Base-by-base conservation (phyloP, 441 rosid genomes). In the Jatropha multifida region DNA sequence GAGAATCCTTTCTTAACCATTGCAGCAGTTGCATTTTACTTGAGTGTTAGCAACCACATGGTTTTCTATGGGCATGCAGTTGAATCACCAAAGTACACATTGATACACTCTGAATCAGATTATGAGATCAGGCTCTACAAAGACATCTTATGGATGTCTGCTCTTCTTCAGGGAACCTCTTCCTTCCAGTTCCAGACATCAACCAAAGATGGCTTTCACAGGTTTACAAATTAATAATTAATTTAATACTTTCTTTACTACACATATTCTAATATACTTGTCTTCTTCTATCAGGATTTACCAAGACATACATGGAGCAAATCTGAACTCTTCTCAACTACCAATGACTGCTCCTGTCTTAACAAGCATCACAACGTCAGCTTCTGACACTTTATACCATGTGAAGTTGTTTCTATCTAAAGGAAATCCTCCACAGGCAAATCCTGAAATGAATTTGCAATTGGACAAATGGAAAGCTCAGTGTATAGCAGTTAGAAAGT, bases 171-270 rank as follows among this genome's bases (percentile, higher is more conserved):
- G 18, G 90, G 81, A 63, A 74, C 14, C 58, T 4, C 78, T 60
- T 85, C 89, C 75, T 89, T 86, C 56, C 11, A 59, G 59, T 89
- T 86, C 56, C 11, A 59, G 59, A 79, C 78, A 62, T 81, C 87
- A 46, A 89, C 88, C 62, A 76, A 42, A 70, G 77, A 74, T 32
- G 93, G 92, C 58, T 87, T 86, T 48, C 87, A 86, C 84, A 85
- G 83, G 92, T 85, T 77, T 44, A 44, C 10, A 44, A 44, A 44
- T 44, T 44, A 32, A 32, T 32, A 32, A 32, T 32, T 32, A 32
- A 32, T 32, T 32, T 32, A 32, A 32, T 32, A 32, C 0, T 32
- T 32, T 32, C 32, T 32, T 32, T 32, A 32, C 2, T 32, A 32
- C 32, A 32, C 32, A 32, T 32, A 32, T 32, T 32, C 32, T 32